Conservation (phyloP, 176 grass and related monocot species). For the Stipa capillata region DNA sequence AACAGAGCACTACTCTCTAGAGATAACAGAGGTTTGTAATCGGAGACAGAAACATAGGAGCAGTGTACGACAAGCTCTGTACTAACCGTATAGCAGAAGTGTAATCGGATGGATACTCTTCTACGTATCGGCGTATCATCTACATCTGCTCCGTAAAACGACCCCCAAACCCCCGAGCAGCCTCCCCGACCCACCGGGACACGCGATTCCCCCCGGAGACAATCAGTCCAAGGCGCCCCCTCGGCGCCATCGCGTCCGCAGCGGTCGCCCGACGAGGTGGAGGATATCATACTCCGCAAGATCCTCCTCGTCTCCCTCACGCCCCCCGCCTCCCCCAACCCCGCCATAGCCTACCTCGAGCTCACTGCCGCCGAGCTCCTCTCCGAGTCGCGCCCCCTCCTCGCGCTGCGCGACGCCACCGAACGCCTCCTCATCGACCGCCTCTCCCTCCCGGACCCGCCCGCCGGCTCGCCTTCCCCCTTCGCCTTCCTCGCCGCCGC, state of each 20-base stretch:
- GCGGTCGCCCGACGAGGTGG: conserved; percentile 74
- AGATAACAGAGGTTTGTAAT: no score
- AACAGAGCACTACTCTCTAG: no score
- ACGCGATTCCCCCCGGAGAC: conserved; percentile 10
- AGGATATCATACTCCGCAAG: conserved; percentile 97
- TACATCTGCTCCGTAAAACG: neutral
- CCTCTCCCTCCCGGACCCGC: conserved; percentile 46
- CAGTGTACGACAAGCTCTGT: no score
- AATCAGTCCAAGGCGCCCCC: neutral
- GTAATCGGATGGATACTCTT: no score
- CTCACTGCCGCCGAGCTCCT: conserved; percentile 93
- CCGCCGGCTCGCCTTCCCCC: conserved; percentile 25
- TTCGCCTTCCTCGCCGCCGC: conserved; percentile 56
- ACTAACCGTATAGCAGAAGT: no score
- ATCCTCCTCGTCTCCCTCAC: conserved; percentile 88
- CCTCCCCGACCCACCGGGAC: neutral
- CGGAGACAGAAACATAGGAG: no score
- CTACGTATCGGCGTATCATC: neutral
- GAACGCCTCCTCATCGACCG: conserved; percentile 90
- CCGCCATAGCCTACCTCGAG: conserved; percentile 67
- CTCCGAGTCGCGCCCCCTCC: conserved; percentile 73
- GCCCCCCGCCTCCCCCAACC: conserved; percentile 20
- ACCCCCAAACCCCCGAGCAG: neutral
- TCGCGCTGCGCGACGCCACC: conserved; percentile 44
- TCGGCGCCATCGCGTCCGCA: conserved; percentile 56